Conservation (phyloP, 2,329 filamentous ascomycete species). For the Claviceps digitariae region DNA sequence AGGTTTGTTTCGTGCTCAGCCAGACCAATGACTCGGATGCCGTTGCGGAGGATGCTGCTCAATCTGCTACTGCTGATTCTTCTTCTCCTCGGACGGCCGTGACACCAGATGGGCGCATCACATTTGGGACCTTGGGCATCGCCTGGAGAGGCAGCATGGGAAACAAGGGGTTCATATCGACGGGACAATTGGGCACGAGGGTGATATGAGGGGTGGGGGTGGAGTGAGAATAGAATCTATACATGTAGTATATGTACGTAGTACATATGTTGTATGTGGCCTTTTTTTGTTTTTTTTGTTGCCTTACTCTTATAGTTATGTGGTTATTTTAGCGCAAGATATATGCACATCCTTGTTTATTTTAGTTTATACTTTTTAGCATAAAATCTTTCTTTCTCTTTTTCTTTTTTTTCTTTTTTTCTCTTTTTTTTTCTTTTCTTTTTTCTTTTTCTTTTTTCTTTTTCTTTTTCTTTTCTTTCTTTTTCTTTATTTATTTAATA, state of each 20-base stretch:
- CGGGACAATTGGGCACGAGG: slow-evolving; percentile 60
- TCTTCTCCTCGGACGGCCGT: slow-evolving; percentile 19
- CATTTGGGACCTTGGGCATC: slow-evolving; percentile 71
- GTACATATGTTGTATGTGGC: background rate
- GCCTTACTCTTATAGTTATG: no score
- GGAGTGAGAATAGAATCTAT: background rate
- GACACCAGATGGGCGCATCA: slow-evolving; percentile 41
- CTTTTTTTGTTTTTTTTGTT: no score
- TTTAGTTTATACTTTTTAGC: no score
- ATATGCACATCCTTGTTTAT: no score
- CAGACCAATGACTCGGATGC: background rate
- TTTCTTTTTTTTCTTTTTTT: no score
- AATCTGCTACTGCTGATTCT: background rate
- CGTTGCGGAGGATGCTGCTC: slow-evolving; percentile 26
- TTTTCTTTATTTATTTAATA: background rate
- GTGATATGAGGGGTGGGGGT: slow-evolving; percentile 9
- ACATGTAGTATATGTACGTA: no score
- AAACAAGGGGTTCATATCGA: slow-evolving; percentile 74
- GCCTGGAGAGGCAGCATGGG: slow-evolving; percentile 87
- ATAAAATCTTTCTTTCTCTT: no score
- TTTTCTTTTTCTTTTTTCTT: no score
- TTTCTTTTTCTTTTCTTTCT: background rate
- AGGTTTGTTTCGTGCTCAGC: slow-evolving; percentile 47
- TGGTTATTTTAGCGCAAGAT: no score
- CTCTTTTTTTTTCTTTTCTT: no score